phyloP scores from a whole-genome alignment of 2,329 filamentous ascomycete species.

The Fusarium chlamydosporum region DNA sequence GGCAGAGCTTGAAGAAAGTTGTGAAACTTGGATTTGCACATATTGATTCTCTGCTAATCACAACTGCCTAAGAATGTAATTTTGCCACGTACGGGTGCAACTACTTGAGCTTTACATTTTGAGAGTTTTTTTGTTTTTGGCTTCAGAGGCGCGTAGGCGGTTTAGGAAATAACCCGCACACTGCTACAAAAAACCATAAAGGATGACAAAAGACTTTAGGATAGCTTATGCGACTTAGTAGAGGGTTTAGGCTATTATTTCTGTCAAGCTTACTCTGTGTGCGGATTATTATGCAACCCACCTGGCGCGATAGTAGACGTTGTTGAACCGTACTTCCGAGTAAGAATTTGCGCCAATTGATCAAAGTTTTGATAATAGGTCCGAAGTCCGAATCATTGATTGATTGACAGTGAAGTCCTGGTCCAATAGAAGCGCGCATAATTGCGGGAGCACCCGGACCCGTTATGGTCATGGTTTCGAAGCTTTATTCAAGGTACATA shows the following conservation, averaged over 20 bases:
- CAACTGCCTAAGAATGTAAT: neutral
- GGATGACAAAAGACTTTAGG: no score
- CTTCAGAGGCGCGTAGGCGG: no score
- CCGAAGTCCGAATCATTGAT: conserved; percentile 12
- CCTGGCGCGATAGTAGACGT: neutral
- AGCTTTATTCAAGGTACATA: conserved; percentile 7
- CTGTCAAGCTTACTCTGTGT: no score
- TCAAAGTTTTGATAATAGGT: conserved; percentile 20
- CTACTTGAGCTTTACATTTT: conserved; percentile 5
- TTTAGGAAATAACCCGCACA: no score
- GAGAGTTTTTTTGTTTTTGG: neutral
- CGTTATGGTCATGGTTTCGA: conserved; percentile 19
- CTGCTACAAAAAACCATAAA: no score
- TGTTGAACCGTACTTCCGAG: neutral
- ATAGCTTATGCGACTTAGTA: no score
- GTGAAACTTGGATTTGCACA: conserved; percentile 68
- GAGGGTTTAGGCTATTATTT: no score
- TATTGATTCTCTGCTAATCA: conserved; percentile 49
- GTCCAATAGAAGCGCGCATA: conserved; percentile 35
- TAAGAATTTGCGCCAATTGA: conserved; percentile 21
- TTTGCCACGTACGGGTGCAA: neutral
- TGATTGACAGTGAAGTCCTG: neutral
- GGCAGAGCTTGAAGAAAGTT: conserved; percentile 75
- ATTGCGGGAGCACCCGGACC: conserved; percentile 40
- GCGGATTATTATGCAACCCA: no score